Evolutionary conservation across 495 filamentous ascomycete species (phyloP), one percentile per base, ranked within the genome.

Genomic region (Aspergillus affinis): DNA sequence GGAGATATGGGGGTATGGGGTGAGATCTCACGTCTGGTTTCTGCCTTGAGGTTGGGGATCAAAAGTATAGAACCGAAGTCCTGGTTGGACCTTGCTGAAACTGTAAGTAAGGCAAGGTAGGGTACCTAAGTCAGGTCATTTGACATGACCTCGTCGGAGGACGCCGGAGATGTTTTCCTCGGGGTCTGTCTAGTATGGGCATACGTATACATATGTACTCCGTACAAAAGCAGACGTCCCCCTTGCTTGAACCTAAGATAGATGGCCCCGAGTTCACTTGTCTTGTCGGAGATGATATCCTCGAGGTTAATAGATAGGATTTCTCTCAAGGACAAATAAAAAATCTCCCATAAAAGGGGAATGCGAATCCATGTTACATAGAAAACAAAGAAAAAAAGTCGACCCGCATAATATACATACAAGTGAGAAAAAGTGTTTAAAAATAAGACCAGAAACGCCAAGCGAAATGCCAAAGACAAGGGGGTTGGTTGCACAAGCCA

Each of bases 321-420:
- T 15, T 41, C 36, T 10, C 36, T n/a, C 6, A 41, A 15, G 36
- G 36, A 8, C 8, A 30, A 32, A 8, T 32, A 12, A 12, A 7
- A 17, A 15, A 41, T 13, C 36, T 10, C 36, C 36, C 1, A 12
- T 8, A 15, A 15, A 41, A 10, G 36, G 12, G 36, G 12, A 36
- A 41, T 41, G 36, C 36, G 36, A 41, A 15, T 13, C 36, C 12
- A 41, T 59, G 65, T 44, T 29, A 36, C 18, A 36, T 32, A 13
- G 17, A 18, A n/a, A 32, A 41, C 12, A 17, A 19, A 7, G 17
- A 41, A 15, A 46, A 41, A 21, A 27, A 54, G 59, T 55, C 54
- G 47, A 57, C 52, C 48, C 59, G 49, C 52, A 55, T 67, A 67
- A 63, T 69, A 57, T 66, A 69, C 62, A 32, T 32, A 32, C 30